A percentile compares a stretch with the other conserved stretches of the same genome.
These are phyloP conservation scores for Theileria equi DNA, from an alignment of 169 alveolate genomes.

Conservation along the genomic window DNA sequence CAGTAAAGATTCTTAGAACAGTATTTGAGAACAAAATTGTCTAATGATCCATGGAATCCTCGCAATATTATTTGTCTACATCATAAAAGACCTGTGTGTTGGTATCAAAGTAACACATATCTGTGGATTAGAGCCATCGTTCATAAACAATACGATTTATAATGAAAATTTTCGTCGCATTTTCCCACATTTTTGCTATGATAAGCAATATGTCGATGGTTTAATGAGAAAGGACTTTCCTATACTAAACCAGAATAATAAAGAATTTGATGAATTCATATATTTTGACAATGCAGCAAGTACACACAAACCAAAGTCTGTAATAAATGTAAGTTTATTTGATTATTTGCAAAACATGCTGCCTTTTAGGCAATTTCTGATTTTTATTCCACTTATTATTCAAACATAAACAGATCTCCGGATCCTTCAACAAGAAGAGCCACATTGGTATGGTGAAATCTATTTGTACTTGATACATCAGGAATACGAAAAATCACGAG, in stretches of 20 bases:
- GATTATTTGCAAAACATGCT: neutral
- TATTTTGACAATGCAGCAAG: constrained; percentile 77
- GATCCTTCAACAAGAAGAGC: constrained; percentile 40
- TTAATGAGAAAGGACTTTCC: constrained; percentile 4
- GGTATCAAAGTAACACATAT: too few species aligned
- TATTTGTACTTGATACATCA: too few species aligned
- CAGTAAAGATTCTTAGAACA: too few species aligned
- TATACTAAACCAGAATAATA: neutral
- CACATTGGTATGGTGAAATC: constrained; percentile 41
- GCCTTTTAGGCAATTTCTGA: constrained; percentile 13
- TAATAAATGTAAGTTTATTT: constrained; percentile 42
- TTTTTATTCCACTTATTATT: constrained; percentile 18
- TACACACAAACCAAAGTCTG: constrained; percentile 67
- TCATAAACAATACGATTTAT: too few species aligned
- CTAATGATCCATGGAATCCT: too few species aligned
- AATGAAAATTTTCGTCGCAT: too few species aligned
- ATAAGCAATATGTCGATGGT: too few species aligned
- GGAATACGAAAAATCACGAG: constrained; percentile 54
- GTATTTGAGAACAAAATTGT: too few species aligned
- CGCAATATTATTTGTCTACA: too few species aligned
- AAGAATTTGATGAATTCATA: constrained; percentile 7
- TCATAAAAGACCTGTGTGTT: too few species aligned
- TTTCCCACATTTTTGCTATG: too few species aligned
- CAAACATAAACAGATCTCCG: constrained; percentile 27
- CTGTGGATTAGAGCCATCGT: too few species aligned